These are phyloP conservation scores for Pseudoturritis turrita DNA, from an alignment of 345 rosid genomes.

Conservation along the genomic window DNA sequence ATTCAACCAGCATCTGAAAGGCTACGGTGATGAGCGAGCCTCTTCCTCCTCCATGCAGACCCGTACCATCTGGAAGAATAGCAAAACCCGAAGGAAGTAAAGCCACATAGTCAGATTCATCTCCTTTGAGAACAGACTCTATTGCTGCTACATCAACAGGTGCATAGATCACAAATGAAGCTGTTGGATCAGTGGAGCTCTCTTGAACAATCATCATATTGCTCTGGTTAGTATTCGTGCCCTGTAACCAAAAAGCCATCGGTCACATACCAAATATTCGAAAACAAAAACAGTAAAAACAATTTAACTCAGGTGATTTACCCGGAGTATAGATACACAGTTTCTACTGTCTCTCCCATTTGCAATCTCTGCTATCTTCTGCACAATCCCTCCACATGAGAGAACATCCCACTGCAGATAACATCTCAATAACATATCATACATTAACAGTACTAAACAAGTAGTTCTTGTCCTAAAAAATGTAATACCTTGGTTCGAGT, in stretches of 20 bases:
- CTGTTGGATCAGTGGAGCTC: conserved; percentile 48
- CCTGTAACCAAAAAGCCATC: conserved; percentile 27
- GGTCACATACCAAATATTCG: neutral
- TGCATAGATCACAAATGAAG: conserved; percentile 56
- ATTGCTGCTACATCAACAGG: conserved; percentile 48
- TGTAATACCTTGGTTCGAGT: conserved; percentile 60
- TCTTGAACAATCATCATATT: conserved; percentile 67
- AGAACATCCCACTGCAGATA: conserved; percentile 87
- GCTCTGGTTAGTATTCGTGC: conserved; percentile 39
- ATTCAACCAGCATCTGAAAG: conserved; percentile 73
- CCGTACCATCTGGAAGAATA: conserved; percentile 49
- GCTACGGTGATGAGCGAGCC: conserved; percentile 82
- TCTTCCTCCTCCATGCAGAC: neutral
- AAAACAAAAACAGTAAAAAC: neutral
- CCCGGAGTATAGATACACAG: conserved; percentile 71
- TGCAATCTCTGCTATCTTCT: conserved; percentile 77
- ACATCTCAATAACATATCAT: too few species aligned
- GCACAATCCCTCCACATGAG: conserved; percentile 54
- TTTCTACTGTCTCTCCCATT: conserved; percentile 84
- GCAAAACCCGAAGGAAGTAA: conserved; percentile 65
- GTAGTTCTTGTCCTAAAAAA: neutral
- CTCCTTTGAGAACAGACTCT: conserved; percentile 46
- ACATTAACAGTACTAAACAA: too few species aligned
- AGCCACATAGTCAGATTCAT: conserved; percentile 50
- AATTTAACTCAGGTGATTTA: conserved; percentile 38